Evolutionary conservation across 352 stramenopile genomes (phyloP), one percentile per base, ranked within the genome.

Genomic region (Hyaloperonospora arabidopsidis): DNA sequence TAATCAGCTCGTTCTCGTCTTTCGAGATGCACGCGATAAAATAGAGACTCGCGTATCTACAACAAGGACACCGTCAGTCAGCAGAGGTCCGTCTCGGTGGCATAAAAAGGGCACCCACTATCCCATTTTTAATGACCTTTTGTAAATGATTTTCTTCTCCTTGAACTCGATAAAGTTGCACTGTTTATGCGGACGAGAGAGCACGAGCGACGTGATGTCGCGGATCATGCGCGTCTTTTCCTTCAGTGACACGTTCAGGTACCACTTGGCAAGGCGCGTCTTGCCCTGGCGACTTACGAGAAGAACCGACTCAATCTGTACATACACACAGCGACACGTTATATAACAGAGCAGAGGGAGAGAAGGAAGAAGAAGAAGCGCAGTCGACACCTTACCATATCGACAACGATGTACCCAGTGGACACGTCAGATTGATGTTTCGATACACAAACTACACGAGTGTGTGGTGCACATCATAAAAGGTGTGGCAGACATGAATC

Each of bases 111-210:
- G 17, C 15, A 15, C 23, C n/a, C 35, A 2, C 5, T 1, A 23
- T 28, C 12, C n/a, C n/a, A n/a, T n/a, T n/a, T n/a, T n/a, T n/a
- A n/a, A n/a, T n/a, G n/a, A 95, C 73, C 96, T 76, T 72, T 97
- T 90, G 76, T 98, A 99, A 5, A 98, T 88, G 63, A 99, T 97
- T 68, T 98, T 99, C 66, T 97, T 97, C 49, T 97, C 88, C 64
- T 96, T 95, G 78, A 97, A 98, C 71, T 98, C 96, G 63, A 98
- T 97, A 65, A 98, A 98, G 59, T 93, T 93, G 68, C 76, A 89
- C 63, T 93, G 83, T 56, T 93, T 93, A 43, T 76, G 69, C 49
- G 76, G 79, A 8, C 83, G 83, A 21, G 78, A 88, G 47, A 97
- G 75, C 54, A 97, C 88, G 21, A 96, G 72, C 57, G 82, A 65